Percentiles rank a stretch among this genome's conserved stretches.
phyloP scores from a whole-genome alignment of 2,329 filamentous ascomycete genomes.

The Biscogniauxia sp. region DNA sequence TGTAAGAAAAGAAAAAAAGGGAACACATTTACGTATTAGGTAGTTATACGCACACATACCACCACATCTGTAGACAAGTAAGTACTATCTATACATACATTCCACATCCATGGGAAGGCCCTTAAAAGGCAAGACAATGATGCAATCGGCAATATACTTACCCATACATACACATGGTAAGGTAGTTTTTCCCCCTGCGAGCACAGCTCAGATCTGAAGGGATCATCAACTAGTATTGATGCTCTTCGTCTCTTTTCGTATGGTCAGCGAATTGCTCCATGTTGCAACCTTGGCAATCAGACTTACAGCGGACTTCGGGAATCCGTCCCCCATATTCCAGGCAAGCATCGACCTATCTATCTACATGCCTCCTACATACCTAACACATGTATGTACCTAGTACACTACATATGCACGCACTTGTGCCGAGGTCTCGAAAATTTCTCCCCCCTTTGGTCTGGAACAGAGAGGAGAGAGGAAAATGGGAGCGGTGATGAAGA shows the following conservation, averaged over 20 bases:
- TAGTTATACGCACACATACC: not conserved
- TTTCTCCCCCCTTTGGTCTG: not conserved
- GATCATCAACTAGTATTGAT: not conserved
- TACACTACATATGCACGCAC: not conserved
- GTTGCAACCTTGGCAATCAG: not conserved
- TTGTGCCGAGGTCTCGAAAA: not conserved
- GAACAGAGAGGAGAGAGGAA: slow-evolving; percentile 7
- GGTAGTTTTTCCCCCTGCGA: not conserved
- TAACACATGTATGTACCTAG: too few species aligned
- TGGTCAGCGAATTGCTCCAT: not conserved
- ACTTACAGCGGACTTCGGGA: not conserved
- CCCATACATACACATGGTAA: not conserved
- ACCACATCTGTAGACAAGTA: too few species aligned
- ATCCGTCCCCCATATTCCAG: not conserved
- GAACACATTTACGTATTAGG: not conserved
- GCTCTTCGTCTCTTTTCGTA: not conserved
- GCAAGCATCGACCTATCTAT: too few species aligned
- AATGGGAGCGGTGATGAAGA: not conserved
- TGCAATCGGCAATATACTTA: too few species aligned
- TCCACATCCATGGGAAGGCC: too few species aligned
- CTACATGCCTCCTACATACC: too few species aligned
- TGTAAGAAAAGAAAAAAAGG: not conserved
- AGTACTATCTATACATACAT: too few species aligned
- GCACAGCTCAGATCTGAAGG: not conserved
- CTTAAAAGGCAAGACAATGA: too few species aligned